Evolutionary conservation across 345 rosid genomes (phyloP).

Genomic region (Abelmoschus esculentus): DNA sequence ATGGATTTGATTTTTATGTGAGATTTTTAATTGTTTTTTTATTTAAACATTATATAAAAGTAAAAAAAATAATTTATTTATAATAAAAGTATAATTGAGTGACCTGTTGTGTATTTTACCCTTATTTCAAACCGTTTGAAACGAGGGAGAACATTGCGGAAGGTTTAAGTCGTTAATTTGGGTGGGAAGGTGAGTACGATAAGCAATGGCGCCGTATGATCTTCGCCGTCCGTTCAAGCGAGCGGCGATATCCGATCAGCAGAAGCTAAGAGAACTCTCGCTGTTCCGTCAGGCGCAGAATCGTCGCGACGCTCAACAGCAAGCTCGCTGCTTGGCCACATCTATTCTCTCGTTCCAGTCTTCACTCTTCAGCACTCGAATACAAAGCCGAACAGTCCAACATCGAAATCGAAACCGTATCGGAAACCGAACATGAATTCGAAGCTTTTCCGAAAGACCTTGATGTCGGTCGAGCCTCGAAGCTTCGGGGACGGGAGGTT

Average conservation of each 20-base stretch:
- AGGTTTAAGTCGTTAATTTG: not conserved
- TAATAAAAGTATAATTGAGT: no score
- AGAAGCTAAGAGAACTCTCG: slow-evolving; percentile 55
- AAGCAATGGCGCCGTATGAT: slow-evolving; percentile 67
- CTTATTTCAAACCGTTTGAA: not conserved
- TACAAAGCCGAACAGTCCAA: slow-evolving; percentile 31
- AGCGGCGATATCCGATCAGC: slow-evolving; percentile 81
- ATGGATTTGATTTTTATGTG: no score
- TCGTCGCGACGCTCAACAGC: slow-evolving; percentile 81
- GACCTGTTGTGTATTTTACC: no score
- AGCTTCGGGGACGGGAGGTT: slow-evolving; percentile 60
- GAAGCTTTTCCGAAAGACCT: slow-evolving; percentile 35
- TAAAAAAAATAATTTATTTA: no score
- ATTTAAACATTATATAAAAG: no score
- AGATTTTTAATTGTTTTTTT: no score
- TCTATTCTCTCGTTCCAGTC: slow-evolving; percentile 59
- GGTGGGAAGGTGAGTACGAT: not conserved
- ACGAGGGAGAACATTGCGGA: not conserved
- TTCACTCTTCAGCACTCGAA: slow-evolving; percentile 30
- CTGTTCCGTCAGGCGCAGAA: slow-evolving; percentile 67
- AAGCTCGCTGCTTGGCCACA: slow-evolving; percentile 74
- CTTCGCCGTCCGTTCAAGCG: slow-evolving; percentile 83
- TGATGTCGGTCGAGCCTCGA: slow-evolving; percentile 60
- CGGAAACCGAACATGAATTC: slow-evolving; percentile 26
- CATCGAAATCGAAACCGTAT: slow-evolving; percentile 20